A percentile compares a stretch with the other conserved stretches of the same genome.
Evolutionary conservation across 1,139 yeast genomes (phyloP).

Genomic region (Magnusiomyces ingens): DNA sequence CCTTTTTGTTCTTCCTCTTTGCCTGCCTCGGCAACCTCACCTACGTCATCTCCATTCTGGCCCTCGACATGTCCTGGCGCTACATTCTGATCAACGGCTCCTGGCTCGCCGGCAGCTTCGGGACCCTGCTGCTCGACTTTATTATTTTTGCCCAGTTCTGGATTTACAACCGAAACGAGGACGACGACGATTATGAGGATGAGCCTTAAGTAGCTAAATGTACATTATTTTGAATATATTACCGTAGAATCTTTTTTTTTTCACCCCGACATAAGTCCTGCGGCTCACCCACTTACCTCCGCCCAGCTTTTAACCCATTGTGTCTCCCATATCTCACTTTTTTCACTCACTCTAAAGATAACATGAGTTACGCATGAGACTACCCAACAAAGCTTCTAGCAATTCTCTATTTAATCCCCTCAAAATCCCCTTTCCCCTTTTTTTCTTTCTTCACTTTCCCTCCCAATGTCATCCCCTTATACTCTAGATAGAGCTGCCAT

Average conservation of each 20-base stretch:
- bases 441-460: background rate
- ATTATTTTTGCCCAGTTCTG: conserved; percentile 80
- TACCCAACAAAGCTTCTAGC: no score
- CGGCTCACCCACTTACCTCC: no score
- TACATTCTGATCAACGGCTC: conserved; percentile 77
- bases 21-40: conserved; percentile 91
- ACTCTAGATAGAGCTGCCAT: no score
- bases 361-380: no score
- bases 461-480: no score
- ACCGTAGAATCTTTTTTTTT: background rate
- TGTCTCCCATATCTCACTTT: no score
- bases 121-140: conserved; percentile 79
- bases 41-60: conserved; percentile 77
- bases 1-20: conserved; percentile 83
- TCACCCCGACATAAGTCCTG: no score
- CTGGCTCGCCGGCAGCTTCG: conserved; percentile 90
- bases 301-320: no score
- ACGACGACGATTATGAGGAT: conserved; percentile 6
- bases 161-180: conserved; percentile 46
- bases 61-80: conserved; percentile 55
- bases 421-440: background rate
- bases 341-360: no score
- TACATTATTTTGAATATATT: background rate
- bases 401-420: background rate
- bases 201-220: conserved; percentile 1